A percentile compares a stretch with the other conserved stretches of the same genome.
These are phyloP conservation scores for Arthrobotrys megalospora DNA, from an alignment of 2,329 filamentous ascomycete genomes.

Conservation along the genomic window DNA sequence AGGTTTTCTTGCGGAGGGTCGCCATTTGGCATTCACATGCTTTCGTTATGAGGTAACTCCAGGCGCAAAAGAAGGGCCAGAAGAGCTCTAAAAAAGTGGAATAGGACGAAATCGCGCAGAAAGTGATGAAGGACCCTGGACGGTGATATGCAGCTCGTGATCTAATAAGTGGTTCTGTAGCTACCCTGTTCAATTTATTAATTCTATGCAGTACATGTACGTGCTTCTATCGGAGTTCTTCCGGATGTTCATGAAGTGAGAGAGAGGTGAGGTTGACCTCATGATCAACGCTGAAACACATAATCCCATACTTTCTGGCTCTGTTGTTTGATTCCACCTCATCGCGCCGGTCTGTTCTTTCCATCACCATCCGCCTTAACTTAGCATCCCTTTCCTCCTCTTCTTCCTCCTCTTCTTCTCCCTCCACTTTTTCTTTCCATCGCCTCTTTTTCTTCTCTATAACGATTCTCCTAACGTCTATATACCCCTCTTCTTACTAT, in stretches of 20 bases:
- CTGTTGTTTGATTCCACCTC: constrained; percentile 11
- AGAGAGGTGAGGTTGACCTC: constrained; percentile 55
- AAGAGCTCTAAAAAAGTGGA: constrained; percentile 34
- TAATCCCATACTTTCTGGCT: constrained; percentile 8
- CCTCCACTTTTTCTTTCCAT: not conserved
- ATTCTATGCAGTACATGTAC: not conserved
- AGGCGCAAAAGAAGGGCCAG: constrained; percentile 28
- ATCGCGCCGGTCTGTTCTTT: constrained; percentile 10
- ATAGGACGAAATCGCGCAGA: constrained; percentile 29
- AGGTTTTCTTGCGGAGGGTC: constrained; percentile 3
- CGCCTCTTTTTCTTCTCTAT: constrained; percentile 1
- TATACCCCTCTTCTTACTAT: constrained; percentile 7
- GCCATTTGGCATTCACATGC: constrained; percentile 35
- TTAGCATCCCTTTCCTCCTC: constrained; percentile 7
- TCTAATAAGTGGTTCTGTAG: not conserved
- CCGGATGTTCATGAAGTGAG: constrained; percentile 19
- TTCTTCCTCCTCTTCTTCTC: constrained; percentile 9
- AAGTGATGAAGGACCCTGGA: constrained; percentile 30
- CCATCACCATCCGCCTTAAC: constrained; percentile 17
- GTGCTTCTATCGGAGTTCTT: constrained; percentile 9
- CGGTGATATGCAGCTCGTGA: constrained; percentile 28
- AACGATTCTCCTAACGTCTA: constrained; percentile 33
- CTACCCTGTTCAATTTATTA: constrained; percentile 5
- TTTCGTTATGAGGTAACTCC: constrained; percentile 41
- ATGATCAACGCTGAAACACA: constrained; percentile 59